Evolutionary conservation across 495 filamentous ascomycete genomes (phyloP).

Genomic region (Annulohypoxylon bovei): DNA sequence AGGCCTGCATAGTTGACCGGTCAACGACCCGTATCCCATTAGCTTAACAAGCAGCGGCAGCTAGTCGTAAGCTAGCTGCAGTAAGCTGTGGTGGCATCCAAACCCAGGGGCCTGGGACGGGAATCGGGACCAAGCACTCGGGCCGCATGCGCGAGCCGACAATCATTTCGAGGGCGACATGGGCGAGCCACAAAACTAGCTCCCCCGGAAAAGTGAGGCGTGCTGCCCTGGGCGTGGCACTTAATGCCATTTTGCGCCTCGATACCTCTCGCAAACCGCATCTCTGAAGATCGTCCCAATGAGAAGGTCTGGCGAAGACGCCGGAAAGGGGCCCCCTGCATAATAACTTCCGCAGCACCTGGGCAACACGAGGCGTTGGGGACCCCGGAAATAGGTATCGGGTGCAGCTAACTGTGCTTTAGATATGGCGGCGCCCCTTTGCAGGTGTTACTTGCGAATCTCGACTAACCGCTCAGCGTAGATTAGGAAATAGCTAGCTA

Average conservation of each 20-base stretch:
- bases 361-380: conserved; percentile 30
- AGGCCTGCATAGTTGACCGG: conserved; percentile 5
- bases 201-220: conserved; percentile 37
- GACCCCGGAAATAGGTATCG: conserved; percentile 20
- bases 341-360: conserved; percentile 31
- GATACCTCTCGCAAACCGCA: conserved; percentile 28
- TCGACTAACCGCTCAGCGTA: conserved; percentile 37
- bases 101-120: conserved; percentile 36
- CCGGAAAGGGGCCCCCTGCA: conserved; percentile 35
- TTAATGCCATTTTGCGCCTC: conserved; percentile 25
- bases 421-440: conserved; percentile 7
- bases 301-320: conserved; percentile 12
- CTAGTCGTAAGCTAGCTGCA: conserved; percentile 12
- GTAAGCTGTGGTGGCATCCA: conserved; percentile 20
- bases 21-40: conserved; percentile 10
- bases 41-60: conserved; percentile 22
- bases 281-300: conserved; percentile 33
- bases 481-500: conserved; percentile 23
- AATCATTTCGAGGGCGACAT: conserved; percentile 19
- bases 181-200: conserved; percentile 15
- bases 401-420: neutral
- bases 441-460: conserved; percentile 18
- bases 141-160: conserved; percentile 37
- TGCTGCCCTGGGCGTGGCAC: too few relatives aligned
- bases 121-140: conserved; percentile 34